phyloP scores from a whole-genome alignment of 2,329 filamentous ascomycete genomes.

The Davidsoniella neocaledoniae region DNA sequence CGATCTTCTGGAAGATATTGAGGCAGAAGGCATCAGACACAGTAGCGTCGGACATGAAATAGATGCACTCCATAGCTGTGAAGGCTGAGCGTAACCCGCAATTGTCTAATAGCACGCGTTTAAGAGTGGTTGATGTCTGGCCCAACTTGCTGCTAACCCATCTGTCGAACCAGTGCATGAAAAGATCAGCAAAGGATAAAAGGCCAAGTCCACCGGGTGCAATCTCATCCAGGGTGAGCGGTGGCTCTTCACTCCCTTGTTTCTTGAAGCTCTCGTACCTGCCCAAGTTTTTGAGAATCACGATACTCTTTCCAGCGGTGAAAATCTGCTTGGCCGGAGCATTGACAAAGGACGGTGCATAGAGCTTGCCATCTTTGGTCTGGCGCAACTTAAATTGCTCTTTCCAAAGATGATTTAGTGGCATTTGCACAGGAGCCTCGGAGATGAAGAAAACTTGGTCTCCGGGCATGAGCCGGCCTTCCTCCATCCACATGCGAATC shows the following conservation, averaged over 20 bases:
- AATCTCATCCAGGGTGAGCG: slow-evolving; percentile 40
- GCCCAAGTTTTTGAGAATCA: slow-evolving; percentile 61
- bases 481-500: slow-evolving; percentile 70
- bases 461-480: slow-evolving; percentile 47
- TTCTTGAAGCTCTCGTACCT: slow-evolving; percentile 26
- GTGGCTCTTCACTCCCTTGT: slow-evolving; percentile 23
- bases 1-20: slow-evolving; percentile 59
- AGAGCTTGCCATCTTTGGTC: slow-evolving; percentile 40
- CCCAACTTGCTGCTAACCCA: slow-evolving; percentile 65
- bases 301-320: slow-evolving; percentile 72
- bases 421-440: slow-evolving; percentile 36
- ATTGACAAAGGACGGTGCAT: slow-evolving; percentile 60
- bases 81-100: slow-evolving; percentile 52
- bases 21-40: slow-evolving; percentile 48
- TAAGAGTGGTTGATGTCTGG: slow-evolving; percentile 49
- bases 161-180: slow-evolving; percentile 51
- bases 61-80: slow-evolving; percentile 52
- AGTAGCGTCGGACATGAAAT: slow-evolving; percentile 60
- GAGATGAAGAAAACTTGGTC: slow-evolving; percentile 64
- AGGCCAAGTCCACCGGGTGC: slow-evolving; percentile 32
- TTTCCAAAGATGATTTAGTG: slow-evolving; percentile 56
- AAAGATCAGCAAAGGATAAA: slow-evolving; percentile 57
- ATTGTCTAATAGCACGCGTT: slow-evolving; percentile 46
- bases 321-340: slow-evolving; percentile 58
- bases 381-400: slow-evolving; percentile 52